phyloP scores from a whole-genome alignment of 257 asterid species.

The Forsythia viridissima region DNA sequence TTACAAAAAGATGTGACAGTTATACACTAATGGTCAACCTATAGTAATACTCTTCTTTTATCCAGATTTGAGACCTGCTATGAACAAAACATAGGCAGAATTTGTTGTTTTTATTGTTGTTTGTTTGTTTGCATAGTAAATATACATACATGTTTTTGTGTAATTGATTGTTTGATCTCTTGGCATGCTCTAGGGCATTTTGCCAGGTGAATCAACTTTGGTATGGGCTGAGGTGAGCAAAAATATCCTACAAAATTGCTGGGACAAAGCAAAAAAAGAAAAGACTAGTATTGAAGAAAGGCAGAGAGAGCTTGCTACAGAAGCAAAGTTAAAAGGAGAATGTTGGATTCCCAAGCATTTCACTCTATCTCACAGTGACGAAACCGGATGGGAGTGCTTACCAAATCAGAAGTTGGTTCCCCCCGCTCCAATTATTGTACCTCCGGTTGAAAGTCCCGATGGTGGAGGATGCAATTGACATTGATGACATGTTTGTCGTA shows the following conservation, averaged over 20 bases:
- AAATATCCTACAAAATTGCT: constrained; percentile 51
- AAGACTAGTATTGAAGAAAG: constrained; percentile 61
- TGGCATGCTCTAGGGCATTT: constrained; percentile 41
- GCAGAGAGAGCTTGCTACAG: constrained; percentile 59
- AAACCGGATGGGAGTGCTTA: constrained; percentile 65
- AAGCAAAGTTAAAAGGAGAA: constrained; percentile 40
- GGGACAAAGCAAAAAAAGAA: constrained; percentile 71
- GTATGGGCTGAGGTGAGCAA: constrained; percentile 72
- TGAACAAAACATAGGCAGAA: not conserved
- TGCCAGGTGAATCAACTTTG: constrained; percentile 53
- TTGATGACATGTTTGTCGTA: not conserved
- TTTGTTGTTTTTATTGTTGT: not conserved
- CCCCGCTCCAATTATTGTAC: constrained; percentile 70
- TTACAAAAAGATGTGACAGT: no score
- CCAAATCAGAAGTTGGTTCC: constrained; percentile 53
- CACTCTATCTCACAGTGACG: constrained; percentile 44
- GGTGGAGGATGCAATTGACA: not conserved
- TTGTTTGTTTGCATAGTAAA: not conserved
- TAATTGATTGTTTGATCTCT: not conserved
- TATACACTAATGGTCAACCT: no score
- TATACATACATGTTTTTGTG: not conserved
- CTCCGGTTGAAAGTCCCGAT: constrained; percentile 17
- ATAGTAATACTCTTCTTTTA: no score
- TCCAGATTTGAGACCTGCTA: no score
- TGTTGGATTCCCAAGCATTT: constrained; percentile 69